A percentile compares a stretch with the other conserved stretches of the same genome.
phyloP scores from a whole-genome alignment of 2,329 filamentous ascomycete genomes.

The Penicillium capsulatum region DNA sequence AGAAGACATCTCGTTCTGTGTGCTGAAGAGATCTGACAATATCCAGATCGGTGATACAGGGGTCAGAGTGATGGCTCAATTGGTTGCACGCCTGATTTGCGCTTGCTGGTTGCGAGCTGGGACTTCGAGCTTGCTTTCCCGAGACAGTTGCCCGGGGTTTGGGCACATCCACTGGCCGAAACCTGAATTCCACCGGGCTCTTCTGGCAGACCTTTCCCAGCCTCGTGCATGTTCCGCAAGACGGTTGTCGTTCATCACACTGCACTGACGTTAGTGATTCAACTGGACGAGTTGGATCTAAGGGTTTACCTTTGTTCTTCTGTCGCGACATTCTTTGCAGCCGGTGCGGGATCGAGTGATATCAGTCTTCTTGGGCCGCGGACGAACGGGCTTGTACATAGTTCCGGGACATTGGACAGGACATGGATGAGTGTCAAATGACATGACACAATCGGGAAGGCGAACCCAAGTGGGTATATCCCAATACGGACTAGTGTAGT shows the following conservation, averaged over 20 bases:
- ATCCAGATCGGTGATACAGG: background rate
- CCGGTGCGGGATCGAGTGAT: slow-evolving; percentile 21
- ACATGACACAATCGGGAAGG: no score
- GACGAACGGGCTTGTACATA: slow-evolving; percentile 19
- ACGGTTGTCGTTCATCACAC: slow-evolving; percentile 24
- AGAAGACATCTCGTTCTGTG: slow-evolving; percentile 23
- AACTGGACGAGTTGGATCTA: background rate
- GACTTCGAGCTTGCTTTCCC: no score
- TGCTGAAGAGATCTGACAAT: slow-evolving; percentile 19
- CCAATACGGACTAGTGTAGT: no score
- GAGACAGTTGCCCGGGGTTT: no score
- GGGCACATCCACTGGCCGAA: slow-evolving; percentile 5
- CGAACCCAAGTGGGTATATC: no score
- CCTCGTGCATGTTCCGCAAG: slow-evolving; percentile 23
- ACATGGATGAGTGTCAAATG: no score
- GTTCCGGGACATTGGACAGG: no score
- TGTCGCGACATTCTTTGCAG: slow-evolving; percentile 17
- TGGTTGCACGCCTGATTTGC: background rate
- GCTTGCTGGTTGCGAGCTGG: background rate
- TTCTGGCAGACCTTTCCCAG: slow-evolving; percentile 17
- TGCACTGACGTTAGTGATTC: slow-evolving; percentile 45
- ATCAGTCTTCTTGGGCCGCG: slow-evolving; percentile 17
- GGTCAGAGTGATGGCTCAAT: background rate
- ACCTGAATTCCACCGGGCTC: slow-evolving; percentile 11
- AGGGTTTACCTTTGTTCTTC: slow-evolving; percentile 13